These are phyloP conservation scores for Talaromyces sp. DNA, from an alignment of 2,329 filamentous ascomycete genomes.

Conservation along the genomic window DNA sequence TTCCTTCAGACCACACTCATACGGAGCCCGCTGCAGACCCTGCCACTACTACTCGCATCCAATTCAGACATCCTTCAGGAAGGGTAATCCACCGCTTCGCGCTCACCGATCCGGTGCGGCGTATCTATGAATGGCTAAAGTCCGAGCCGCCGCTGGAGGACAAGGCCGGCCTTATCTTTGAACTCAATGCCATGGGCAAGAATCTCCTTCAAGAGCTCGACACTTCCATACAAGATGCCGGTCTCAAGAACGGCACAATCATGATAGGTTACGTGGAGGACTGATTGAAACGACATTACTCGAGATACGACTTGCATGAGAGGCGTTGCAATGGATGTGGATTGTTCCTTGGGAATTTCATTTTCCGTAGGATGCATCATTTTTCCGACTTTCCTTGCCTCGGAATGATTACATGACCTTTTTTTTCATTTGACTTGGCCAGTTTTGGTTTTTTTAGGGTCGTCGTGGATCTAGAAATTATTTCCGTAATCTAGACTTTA, in stretches of 20 bases:
- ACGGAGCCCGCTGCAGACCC: slow-evolving; percentile 70
- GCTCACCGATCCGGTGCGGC: slow-evolving; percentile 68
- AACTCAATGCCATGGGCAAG: slow-evolving; percentile 81
- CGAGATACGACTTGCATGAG: slow-evolving; percentile 9
- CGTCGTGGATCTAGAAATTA: neutral
- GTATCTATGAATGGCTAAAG: slow-evolving; percentile 96
- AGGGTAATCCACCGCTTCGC: slow-evolving; percentile 84
- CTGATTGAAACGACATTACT: slow-evolving; percentile 1
- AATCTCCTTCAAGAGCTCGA: slow-evolving; percentile 77
- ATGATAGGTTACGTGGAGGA: slow-evolving; percentile 80
- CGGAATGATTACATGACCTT: neutral
- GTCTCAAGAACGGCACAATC: slow-evolving; percentile 86
- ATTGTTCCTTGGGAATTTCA: neutral
- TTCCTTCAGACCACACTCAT: slow-evolving; percentile 70
- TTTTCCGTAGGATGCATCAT: neutral
- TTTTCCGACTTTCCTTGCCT: neutral
- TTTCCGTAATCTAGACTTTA: neutral
- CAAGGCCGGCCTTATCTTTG: slow-evolving; percentile 74
- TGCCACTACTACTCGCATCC: slow-evolving; percentile 75
- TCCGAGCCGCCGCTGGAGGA: slow-evolving; percentile 71
- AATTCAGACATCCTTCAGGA: slow-evolving; percentile 81
- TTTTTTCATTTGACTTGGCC: neutral
- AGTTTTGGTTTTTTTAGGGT: neutral
- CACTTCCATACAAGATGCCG: slow-evolving; percentile 70
- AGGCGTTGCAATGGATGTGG: slow-evolving; percentile 10